phyloP scores from a whole-genome alignment of 768 basidiomycete genomes.

The Clavaria fumosa region DNA sequence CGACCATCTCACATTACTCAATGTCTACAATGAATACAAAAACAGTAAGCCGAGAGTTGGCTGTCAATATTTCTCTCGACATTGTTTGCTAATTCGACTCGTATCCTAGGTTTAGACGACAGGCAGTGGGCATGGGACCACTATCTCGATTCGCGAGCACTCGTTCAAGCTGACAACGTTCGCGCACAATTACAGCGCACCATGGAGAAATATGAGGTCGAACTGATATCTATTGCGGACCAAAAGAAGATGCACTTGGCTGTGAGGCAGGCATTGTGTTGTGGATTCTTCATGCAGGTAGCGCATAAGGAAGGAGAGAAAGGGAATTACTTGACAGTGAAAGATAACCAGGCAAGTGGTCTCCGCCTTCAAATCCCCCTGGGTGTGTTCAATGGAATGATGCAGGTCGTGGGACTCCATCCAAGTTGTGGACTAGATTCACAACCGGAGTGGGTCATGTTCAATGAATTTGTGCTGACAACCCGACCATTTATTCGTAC shows the following conservation, averaged over 20 bases:
- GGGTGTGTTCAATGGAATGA: conserved; percentile 1
- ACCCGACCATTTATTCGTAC: conserved; percentile 82
- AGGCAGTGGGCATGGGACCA: conserved; percentile 86
- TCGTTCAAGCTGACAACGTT: conserved; percentile 88
- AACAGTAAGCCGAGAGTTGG: conserved; percentile 61
- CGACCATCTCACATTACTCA: conserved; percentile 90
- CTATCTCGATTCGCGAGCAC: conserved; percentile 69
- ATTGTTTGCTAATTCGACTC: too few relatives aligned
- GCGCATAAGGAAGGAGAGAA: conserved; percentile 93
- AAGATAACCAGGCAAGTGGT: conserved; percentile 75
- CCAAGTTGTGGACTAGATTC: conserved; percentile 79
- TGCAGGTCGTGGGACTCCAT: conserved; percentile 57
- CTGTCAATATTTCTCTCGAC: too few relatives aligned
- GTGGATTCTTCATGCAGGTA: conserved; percentile 97
- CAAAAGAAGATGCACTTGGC: conserved; percentile 56
- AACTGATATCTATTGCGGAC: conserved; percentile 51
- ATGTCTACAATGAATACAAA: conserved; percentile 88
- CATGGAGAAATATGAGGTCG: conserved; percentile 85
- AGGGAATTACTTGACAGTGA: conserved; percentile 76
- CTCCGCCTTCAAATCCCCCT: not conserved
- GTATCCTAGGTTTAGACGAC: conserved; percentile 50
- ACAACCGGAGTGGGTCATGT: conserved; percentile 84
- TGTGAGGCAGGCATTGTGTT: conserved; percentile 72
- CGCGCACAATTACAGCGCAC: conserved; percentile 74
- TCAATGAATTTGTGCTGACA: conserved; percentile 92